Conservation (phyloP, 2,329 filamentous ascomycete species). For the Dothideomycetidae sp. region DNA sequence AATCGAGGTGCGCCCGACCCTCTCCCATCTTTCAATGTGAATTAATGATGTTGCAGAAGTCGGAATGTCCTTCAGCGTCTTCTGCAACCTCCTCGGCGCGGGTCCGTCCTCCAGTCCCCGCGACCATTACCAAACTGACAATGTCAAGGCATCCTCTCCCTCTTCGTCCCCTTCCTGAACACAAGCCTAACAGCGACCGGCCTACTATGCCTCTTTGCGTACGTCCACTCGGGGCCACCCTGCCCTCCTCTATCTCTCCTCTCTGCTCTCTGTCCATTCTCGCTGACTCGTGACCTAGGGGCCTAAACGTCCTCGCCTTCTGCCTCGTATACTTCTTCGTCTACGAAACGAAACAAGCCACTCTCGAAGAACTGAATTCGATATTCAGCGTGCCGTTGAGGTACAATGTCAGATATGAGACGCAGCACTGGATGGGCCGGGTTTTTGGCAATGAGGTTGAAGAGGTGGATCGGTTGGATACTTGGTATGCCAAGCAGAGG, state of each 20-base stretch:
- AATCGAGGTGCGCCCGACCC: slow-evolving; percentile 40
- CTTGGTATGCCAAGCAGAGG: too few species aligned
- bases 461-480: too few species aligned
- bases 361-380: slow-evolving; percentile 21
- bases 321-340: slow-evolving; percentile 21
- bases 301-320: slow-evolving; percentile 19
- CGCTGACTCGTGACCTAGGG: too few species aligned
- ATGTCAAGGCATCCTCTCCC: slow-evolving; percentile 14
- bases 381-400: slow-evolving; percentile 16
- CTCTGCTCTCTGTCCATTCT: too few species aligned
- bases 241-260: too few species aligned
- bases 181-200: slow-evolving; percentile 13
- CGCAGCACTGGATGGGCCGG: too few species aligned
- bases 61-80: slow-evolving; percentile 56
- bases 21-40: too few species aligned
- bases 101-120: too few species aligned
- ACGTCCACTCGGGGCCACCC: not conserved
- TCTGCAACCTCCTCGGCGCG: slow-evolving; percentile 19
- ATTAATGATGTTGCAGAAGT: too few species aligned
- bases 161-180: slow-evolving; percentile 19
- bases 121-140: too few species aligned
- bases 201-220: slow-evolving; percentile 19
- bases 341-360: slow-evolving; percentile 19
- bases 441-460: too few species aligned
- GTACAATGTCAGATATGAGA: slow-evolving; percentile 4